Conservation (phyloP, 2,329 filamentous ascomycete species). For the Botryotinia convoluta region DNA sequence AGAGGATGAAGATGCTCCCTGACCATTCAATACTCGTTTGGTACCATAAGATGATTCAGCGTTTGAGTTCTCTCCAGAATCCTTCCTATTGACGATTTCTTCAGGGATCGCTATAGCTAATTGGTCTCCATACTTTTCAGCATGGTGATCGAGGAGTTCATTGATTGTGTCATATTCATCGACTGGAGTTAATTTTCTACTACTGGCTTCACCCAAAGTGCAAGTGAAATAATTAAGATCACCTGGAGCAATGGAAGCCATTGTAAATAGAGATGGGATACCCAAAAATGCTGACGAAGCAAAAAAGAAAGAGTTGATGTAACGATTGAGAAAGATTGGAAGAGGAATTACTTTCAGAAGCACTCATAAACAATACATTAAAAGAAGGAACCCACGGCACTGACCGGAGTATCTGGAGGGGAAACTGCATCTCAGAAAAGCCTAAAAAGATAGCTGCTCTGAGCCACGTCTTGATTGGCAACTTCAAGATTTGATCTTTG, state of each 20-base stretch:
- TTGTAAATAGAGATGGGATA: not conserved
- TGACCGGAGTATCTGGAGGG: not conserved
- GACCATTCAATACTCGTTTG: not conserved
- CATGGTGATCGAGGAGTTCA: constrained; percentile 45
- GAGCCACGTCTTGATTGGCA: not conserved
- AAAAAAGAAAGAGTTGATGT: not conserved
- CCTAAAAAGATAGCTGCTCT: not conserved
- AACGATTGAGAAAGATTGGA: not conserved
- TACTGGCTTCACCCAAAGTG: constrained; percentile 52
- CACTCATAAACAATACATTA: not conserved
- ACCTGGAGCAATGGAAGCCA: not conserved
- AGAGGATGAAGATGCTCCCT: not conserved
- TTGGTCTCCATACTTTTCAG: constrained; percentile 1
- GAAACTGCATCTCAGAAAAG: not conserved
- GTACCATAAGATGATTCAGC: not conserved
- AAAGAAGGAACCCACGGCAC: not conserved
- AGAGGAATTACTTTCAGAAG: not conserved
- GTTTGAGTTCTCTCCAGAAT: not conserved
- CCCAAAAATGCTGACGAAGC: not conserved
- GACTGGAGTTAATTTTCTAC: constrained; percentile 43
- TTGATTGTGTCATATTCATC: constrained; percentile 49
- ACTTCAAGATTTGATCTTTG: not conserved
- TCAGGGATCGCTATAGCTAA: not conserved
- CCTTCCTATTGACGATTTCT: not conserved
- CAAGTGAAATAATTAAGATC: constrained; percentile 53